Conservation (phyloP, 83 land plant genomes). For the Picea abies region DNA sequence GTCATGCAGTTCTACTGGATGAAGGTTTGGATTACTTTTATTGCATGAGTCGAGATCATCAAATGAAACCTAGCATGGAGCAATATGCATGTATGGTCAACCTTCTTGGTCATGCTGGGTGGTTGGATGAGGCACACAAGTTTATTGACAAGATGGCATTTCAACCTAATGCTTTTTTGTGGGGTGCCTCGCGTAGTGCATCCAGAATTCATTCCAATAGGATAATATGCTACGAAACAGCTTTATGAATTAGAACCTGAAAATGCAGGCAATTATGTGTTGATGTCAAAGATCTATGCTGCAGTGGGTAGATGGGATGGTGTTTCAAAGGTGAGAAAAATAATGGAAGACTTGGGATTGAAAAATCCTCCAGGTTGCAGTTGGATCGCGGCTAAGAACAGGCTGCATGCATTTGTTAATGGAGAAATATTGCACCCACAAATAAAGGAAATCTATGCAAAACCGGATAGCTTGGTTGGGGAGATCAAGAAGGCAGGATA, state of each 20-base stretch:
- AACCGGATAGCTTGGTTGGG: too few species aligned
- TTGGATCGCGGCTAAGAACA: not conserved
- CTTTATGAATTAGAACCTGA: not conserved
- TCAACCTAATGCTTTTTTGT: not conserved
- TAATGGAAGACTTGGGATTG: not conserved
- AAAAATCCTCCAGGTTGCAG: not conserved
- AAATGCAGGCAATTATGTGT: not conserved
- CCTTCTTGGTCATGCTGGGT: not conserved
- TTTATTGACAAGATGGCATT: not conserved
- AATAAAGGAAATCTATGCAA: not conserved
- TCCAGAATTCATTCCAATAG: not conserved
- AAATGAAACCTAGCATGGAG: constrained; percentile 25
- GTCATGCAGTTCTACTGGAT: constrained; percentile 32
- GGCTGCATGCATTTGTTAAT: not conserved
- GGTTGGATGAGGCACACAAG: not conserved
- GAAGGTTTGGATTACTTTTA: constrained; percentile 25
- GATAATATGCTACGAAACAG: not conserved
- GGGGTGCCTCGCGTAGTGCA: too few species aligned
- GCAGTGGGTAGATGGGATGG: not conserved
- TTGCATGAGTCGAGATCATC: constrained; percentile 24
- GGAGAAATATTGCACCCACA: not conserved
- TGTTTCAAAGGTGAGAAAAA: not conserved
- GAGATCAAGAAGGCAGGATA: too few species aligned
- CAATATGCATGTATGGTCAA: constrained; percentile 44
- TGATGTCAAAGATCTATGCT: not conserved